Evolutionary conservation across 108 stramenopile genomes (phyloP).

Genomic region (Nitzschia sp.): DNA sequence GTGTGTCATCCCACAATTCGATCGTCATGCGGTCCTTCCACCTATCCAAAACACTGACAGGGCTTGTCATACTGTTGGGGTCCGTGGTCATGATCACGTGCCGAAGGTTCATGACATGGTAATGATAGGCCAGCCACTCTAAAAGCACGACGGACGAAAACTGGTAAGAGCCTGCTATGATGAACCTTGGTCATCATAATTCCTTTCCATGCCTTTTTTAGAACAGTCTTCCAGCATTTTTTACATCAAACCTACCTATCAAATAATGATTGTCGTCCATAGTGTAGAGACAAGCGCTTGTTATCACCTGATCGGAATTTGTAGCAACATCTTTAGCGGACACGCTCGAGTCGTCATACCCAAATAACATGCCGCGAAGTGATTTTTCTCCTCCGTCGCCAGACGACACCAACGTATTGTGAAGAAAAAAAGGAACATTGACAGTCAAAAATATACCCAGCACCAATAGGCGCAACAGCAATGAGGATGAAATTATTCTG

Average conservation of each 20-base stretch:
- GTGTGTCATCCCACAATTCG: conserved; percentile 20
- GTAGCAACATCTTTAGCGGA: no score
- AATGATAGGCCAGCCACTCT: conserved; percentile 71
- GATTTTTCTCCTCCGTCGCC: no score
- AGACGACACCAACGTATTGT: background rate
- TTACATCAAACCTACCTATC: conserved; percentile 18
- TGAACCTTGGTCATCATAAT: no score
- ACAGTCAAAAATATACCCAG: background rate
- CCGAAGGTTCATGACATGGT: conserved; percentile 37
- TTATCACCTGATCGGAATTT: background rate
- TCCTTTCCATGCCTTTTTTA: no score
- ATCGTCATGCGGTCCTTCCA: conserved; percentile 39
- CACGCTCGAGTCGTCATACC: no score
- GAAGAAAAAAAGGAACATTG: background rate
- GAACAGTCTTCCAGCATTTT: no score
- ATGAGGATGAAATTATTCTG: no score
- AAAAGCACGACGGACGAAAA: no score
- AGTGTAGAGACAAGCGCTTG: conserved; percentile 18
- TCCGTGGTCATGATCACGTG: conserved; percentile 46
- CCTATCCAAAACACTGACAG: conserved; percentile 34
- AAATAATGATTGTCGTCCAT: conserved; percentile 37
- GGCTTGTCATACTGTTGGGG: conserved; percentile 32
- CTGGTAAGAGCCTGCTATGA: no score
- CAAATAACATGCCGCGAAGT: no score
- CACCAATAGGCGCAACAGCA: background rate